Evolutionary conservation across 495 filamentous ascomycete genomes (phyloP).

Genomic region (Podospora appendiculata): DNA sequence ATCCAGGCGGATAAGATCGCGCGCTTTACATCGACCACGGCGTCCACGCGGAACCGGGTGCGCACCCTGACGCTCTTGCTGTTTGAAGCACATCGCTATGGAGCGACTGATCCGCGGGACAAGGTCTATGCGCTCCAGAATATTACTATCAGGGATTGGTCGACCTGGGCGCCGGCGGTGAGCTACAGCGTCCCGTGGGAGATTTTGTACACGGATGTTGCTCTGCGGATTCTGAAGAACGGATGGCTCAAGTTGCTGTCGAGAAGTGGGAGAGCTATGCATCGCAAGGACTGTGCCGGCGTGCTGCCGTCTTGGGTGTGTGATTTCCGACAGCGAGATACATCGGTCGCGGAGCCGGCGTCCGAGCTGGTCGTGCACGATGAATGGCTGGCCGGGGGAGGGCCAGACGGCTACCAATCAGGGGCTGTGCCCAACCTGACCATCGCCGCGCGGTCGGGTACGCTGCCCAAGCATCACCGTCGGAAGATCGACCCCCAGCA

Average conservation of each 20-base stretch:
- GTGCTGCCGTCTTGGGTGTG: not conserved
- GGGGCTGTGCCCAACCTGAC: not conserved
- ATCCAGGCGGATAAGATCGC: not conserved
- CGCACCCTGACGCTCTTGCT: not conserved
- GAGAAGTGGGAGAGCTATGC: not conserved
- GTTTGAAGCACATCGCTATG: not conserved
- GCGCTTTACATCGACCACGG: not conserved
- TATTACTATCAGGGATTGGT: not conserved
- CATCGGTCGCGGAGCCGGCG: not conserved
- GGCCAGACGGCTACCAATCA: not conserved
- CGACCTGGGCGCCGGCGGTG: not conserved
- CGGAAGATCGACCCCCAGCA: not conserved
- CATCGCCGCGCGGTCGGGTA: not conserved
- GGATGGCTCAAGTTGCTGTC: not conserved
- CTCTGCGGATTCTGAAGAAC: not conserved
- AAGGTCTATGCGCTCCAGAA: not conserved
- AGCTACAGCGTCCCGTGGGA: not conserved
- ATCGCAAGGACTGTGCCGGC: not conserved
- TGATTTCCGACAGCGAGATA: not conserved
- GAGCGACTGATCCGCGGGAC: not conserved
- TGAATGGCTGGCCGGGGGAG: not conserved
- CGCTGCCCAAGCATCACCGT: not conserved
- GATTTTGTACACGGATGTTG: not conserved
- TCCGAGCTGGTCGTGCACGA: not conserved
- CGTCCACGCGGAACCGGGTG: not conserved